Evolutionary conservation across 1,284 basidiomycete species (phyloP).

Genomic region (Irpex rosettiformis): DNA sequence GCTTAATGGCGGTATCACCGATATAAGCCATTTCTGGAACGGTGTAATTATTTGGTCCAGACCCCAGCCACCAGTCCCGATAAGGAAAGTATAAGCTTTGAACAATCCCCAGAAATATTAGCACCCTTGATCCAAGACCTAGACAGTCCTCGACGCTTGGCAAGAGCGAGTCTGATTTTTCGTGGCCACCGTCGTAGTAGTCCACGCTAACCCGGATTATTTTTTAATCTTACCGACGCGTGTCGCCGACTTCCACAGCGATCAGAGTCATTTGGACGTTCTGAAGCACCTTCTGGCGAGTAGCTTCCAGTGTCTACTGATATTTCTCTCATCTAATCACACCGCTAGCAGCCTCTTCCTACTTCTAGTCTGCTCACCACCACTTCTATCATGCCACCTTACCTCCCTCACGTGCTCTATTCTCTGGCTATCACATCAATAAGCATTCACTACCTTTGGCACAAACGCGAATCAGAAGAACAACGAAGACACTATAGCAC

Average conservation of each 20-base stretch:
- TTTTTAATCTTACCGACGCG: too few relatives aligned
- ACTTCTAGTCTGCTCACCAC: neutral
- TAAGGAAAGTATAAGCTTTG: neutral
- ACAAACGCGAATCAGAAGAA: constrained; percentile 43
- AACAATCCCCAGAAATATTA: neutral
- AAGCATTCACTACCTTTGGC: constrained; percentile 56
- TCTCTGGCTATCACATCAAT: constrained; percentile 59
- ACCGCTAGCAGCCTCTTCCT: neutral
- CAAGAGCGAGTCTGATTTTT: too few relatives aligned
- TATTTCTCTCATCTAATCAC: neutral
- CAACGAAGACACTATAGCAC: constrained; percentile 48
- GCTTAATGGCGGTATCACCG: constrained; percentile 5
- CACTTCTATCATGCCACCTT: constrained; percentile 24
- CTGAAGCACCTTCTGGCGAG: neutral
- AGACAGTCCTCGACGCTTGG: neutral
- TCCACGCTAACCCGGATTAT: neutral
- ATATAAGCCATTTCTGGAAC: constrained; percentile 1
- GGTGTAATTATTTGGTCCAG: neutral
- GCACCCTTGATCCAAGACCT: neutral
- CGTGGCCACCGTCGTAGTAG: neutral
- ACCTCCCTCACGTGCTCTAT: constrained; percentile 51
- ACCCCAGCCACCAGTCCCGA: neutral
- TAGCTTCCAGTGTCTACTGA: neutral
- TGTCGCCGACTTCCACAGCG: neutral
- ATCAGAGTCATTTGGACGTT: neutral